phyloP scores from a whole-genome alignment of 2,329 filamentous ascomycete genomes.

The Verruconis gallopava region DNA sequence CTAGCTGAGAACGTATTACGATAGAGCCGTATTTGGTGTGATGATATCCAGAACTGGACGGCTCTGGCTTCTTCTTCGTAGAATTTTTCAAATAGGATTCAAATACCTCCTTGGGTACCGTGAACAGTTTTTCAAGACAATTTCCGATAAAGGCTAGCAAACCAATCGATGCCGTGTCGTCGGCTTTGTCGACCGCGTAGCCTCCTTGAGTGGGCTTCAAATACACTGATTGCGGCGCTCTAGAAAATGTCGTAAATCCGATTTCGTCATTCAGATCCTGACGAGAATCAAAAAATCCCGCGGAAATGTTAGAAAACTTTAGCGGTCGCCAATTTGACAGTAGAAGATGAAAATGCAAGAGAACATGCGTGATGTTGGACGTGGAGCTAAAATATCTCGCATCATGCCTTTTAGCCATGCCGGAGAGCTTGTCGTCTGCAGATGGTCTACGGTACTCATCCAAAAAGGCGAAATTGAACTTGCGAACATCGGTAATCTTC shows the following conservation, averaged over 20 bases:
- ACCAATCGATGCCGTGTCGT: constrained; percentile 67
- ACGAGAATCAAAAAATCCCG: constrained; percentile 37
- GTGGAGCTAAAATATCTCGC: constrained; percentile 71
- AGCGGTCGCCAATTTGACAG: constrained; percentile 72
- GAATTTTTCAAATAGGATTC: constrained; percentile 66
- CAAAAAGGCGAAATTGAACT: constrained; percentile 84
- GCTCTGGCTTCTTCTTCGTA: constrained; percentile 43
- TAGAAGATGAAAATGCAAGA: constrained; percentile 87
- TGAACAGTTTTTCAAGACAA: constrained; percentile 92
- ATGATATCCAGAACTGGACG: constrained; percentile 48
- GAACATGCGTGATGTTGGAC: constrained; percentile 82
- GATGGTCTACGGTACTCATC: constrained; percentile 87
- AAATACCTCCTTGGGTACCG: constrained; percentile 67
- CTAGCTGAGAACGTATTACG: constrained; percentile 87
- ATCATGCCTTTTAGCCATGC: constrained; percentile 49
- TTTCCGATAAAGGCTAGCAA: constrained; percentile 86
- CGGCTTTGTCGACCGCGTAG: constrained; percentile 94
- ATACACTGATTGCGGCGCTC: constrained; percentile 68
- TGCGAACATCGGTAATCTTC: constrained; percentile 79
- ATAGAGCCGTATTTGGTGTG: constrained; percentile 81
- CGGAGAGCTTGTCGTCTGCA: constrained; percentile 58
- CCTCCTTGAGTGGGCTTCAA: constrained; percentile 55
- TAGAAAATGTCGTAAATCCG: constrained; percentile 59
- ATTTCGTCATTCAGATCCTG: constrained; percentile 38
- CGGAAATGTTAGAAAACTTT: constrained; percentile 53